Evolutionary conservation across 78 protist genomes (phyloP), one percentile per base, ranked within the genome.

Genomic region (Dictyostelium brefeldianum): DNA sequence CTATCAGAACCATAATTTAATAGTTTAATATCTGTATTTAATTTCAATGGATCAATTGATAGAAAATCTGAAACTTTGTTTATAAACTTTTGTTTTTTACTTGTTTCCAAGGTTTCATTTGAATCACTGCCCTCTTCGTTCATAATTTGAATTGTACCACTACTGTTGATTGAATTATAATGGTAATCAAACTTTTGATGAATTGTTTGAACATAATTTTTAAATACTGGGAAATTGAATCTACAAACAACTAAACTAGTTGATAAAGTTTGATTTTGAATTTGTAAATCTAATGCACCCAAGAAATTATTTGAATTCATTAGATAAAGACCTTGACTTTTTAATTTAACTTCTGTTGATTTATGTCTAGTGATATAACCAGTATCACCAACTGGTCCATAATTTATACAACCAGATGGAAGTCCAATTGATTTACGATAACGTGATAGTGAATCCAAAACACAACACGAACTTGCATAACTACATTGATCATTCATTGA

Each of bases 381-480:
- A 54, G 53, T 70, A 0, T 51, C 53, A 1, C 27, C 90, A 48
- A 89, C 20, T 17, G 91, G 41, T 46, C 74, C 74, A 6, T 0
- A 83, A 25, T 65, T 74, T 11, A 95, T 47, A n/a, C 77, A 9
- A 14, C 47, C 20, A 1, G 90, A 81, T 17, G 78, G 46, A 0
- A 78, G 67, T 43, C 94, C 97, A 0, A 15, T 22, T 2, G 64
- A 47, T 17, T 81, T 29, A 27, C 97, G 70, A 47, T 22, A 67
- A 22, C n/a, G 1, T 67, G 95, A 69, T 4, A 92, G 57, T 14
- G 81, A 17, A 62, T 96, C 97, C 4, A 91, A 85, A 15, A 87
- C 91, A 29, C 81, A 78, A 94, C 92, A 92, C 31, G 96, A 94
- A 5, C 91, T 50, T 5, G 83, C 69, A 70, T 96, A 96, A 74